phyloP scores from a whole-genome alignment of 1,284 basidiomycete genomes.

The Fomitopsis pinicola region DNA sequence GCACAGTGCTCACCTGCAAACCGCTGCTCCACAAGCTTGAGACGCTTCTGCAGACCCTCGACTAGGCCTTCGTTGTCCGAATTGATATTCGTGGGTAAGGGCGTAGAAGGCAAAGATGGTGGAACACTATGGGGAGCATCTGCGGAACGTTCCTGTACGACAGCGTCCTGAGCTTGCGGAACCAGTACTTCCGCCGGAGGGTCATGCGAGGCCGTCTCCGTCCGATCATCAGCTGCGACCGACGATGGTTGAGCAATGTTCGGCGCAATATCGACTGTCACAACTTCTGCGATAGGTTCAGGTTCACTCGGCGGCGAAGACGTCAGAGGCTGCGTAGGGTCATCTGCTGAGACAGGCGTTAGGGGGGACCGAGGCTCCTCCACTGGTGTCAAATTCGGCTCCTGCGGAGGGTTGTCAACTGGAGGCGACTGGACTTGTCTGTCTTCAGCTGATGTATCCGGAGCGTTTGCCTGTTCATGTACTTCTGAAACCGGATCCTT shows the following conservation, averaged over 20 bases:
- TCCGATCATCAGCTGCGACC: background rate
- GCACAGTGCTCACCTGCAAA: slow-evolving; percentile 51
- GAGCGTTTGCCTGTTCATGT: background rate
- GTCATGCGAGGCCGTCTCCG: background rate
- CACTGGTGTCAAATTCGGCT: too few relatives aligned
- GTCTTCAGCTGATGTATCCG: background rate
- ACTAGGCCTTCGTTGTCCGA: slow-evolving; percentile 23
- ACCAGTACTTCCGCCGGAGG: background rate
- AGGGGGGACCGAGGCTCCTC: background rate
- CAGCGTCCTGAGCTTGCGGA: background rate
- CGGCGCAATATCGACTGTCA: background rate
- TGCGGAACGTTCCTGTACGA: background rate
- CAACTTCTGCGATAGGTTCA: background rate
- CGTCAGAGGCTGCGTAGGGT: background rate
- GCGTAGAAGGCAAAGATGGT: background rate
- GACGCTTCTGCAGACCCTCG: slow-evolving; percentile 56
- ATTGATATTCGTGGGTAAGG: background rate
- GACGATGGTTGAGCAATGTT: background rate
- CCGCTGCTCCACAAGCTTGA: slow-evolving; percentile 67
- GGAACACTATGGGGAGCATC: background rate
- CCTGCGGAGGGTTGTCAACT: background rate
- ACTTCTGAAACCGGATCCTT: background rate
- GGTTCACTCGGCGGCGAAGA: background rate
- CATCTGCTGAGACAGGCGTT: background rate
- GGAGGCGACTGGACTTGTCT: background rate